Percentiles rank a stretch among this genome's conserved stretches.
These are phyloP conservation scores for Leccinellum luteum DNA, from an alignment of 768 basidiomycete species.

Conservation along the genomic window DNA sequence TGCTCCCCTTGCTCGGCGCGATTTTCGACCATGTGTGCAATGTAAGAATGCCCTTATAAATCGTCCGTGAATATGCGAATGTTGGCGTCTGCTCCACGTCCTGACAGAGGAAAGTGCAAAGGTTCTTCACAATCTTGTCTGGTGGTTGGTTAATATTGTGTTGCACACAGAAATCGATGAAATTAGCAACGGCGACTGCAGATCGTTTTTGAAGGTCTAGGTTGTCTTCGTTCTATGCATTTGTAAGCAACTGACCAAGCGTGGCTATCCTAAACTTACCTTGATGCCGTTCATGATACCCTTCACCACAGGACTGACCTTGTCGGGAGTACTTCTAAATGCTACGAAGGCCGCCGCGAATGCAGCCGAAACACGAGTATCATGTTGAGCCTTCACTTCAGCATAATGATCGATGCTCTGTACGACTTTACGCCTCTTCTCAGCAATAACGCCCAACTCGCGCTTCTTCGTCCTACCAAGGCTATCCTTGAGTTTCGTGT, in stretches of 20 bases:
- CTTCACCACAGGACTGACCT: conserved; percentile 94
- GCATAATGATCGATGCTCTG: conserved; percentile 75
- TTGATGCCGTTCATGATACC: conserved; percentile 98
- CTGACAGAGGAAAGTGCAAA: conserved; percentile 94
- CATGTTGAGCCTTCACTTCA: conserved; percentile 81
- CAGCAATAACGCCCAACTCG: conserved; percentile 68
- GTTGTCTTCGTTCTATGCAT: conserved; percentile 78
- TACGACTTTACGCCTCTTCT: conserved; percentile 68
- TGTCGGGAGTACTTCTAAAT: conserved; percentile 81
- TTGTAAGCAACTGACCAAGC: conserved; percentile 5
- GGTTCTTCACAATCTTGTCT: conserved; percentile 95
- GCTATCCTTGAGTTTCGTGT: conserved; percentile 68
- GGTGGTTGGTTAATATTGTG: conserved; percentile 78
- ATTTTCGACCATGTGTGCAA: conserved; percentile 49
- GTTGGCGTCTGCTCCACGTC: conserved; percentile 88
- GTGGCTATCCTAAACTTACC: conserved; percentile 43
- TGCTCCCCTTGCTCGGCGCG: conserved; percentile 32
- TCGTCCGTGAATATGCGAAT: conserved; percentile 65
- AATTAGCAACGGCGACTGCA: conserved; percentile 80
- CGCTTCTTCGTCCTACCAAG: conserved; percentile 78
- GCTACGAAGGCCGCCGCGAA: conserved; percentile 92
- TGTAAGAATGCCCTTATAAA: conserved; percentile 73
- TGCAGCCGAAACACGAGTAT: conserved; percentile 83
- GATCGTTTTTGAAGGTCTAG: conserved; percentile 84
- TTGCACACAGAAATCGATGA: conserved; percentile 80